phyloP scores from a whole-genome alignment of 2,329 filamentous ascomycete genomes.

The Xylariomycetidae sp. region DNA sequence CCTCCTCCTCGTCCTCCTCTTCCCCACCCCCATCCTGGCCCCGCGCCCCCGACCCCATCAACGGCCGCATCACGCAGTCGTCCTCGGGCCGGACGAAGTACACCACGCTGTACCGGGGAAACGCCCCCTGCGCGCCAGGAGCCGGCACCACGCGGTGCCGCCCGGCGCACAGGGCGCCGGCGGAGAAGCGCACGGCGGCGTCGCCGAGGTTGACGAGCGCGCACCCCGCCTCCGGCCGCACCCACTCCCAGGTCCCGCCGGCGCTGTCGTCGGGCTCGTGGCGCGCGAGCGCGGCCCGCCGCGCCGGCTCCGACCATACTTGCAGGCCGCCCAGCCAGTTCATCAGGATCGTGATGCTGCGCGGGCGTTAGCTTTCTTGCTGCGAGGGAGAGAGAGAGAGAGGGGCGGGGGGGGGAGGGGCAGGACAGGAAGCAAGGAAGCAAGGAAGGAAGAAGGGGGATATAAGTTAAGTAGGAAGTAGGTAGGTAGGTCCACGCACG shows the following conservation, averaged over 20 bases:
- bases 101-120: slow-evolving; percentile 28
- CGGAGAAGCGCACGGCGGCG: slow-evolving; percentile 30
- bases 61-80: slow-evolving; percentile 21
- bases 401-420: neutral
- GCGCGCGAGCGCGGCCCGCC: slow-evolving; percentile 17
- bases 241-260: slow-evolving; percentile 30
- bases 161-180: slow-evolving; percentile 27
- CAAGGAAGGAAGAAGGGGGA: slow-evolving; percentile 1
- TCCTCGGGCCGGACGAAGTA: slow-evolving; percentile 31
- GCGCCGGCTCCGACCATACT: slow-evolving; percentile 26
- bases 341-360: slow-evolving; percentile 31
- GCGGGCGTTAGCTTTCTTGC: neutral
- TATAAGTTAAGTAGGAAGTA: neutral
- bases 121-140: slow-evolving; percentile 25
- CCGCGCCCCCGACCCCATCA: slow-evolving; percentile 17
- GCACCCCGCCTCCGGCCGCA: slow-evolving; percentile 28
- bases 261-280: slow-evolving; percentile 22
- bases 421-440: neutral
- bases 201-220: slow-evolving; percentile 34
- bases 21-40: slow-evolving; percentile 4
- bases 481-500: slow-evolving; percentile 15
- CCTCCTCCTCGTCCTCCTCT: slow-evolving; percentile 13
- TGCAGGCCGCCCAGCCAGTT: slow-evolving; percentile 34
- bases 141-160: slow-evolving; percentile 30
- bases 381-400: neutral